A percentile compares a stretch with the other conserved stretches of the same genome.
phyloP scores from a whole-genome alignment of 2,329 filamentous ascomycete genomes.

The Ceratocystis harringtonii region DNA sequence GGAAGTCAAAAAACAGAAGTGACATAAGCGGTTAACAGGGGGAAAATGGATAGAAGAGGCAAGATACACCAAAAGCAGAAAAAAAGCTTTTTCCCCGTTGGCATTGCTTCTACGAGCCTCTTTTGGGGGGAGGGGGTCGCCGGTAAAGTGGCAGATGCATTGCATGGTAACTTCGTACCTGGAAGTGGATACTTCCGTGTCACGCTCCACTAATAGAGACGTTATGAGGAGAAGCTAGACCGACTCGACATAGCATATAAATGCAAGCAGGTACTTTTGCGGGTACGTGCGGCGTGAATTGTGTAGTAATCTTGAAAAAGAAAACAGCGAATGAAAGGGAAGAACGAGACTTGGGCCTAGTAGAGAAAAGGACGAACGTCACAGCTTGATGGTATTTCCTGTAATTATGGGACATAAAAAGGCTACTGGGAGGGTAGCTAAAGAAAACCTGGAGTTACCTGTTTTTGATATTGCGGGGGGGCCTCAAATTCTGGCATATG shows the following conservation, averaged over 20 bases:
- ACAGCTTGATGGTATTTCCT: not conserved
- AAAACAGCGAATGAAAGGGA: not conserved
- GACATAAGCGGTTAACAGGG: not conserved
- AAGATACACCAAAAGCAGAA: no score
- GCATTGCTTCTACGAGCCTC: not conserved
- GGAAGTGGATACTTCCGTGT: conserved; percentile 2
- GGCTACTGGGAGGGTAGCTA: not conserved
- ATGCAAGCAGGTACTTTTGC: not conserved
- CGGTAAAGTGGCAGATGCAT: not conserved
- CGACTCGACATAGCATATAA: not conserved
- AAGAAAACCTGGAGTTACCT: not conserved
- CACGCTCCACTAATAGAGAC: not conserved
- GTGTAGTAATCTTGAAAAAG: not conserved
- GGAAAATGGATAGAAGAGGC: not conserved
- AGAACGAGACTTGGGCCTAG: not conserved
- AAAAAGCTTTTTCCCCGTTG: not conserved
- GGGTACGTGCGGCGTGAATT: not conserved
- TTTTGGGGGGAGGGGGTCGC: not conserved
- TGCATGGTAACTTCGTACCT: conserved; percentile 1
- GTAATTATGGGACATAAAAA: not conserved
- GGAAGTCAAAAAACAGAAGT: not conserved
- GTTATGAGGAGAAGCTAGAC: no score
- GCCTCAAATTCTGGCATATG: not conserved
- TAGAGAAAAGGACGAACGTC: not conserved
- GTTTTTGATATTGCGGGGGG: not conserved